phyloP scores from a whole-genome alignment of 2,329 filamentous ascomycete species.

The Rutstroemia sydowiana region DNA sequence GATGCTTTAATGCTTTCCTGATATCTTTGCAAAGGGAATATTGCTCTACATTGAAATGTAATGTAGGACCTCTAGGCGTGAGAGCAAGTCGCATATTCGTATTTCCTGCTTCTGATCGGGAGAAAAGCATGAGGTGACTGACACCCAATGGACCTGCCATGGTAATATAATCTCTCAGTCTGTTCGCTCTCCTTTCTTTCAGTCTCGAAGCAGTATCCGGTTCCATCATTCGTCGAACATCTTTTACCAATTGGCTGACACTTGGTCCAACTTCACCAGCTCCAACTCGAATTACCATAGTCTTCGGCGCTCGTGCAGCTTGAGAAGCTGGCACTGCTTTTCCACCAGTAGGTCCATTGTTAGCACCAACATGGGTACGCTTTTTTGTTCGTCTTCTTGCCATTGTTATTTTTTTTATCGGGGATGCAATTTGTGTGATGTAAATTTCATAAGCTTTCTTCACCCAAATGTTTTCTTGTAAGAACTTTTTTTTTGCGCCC shows the following conservation, averaged over 20 bases:
- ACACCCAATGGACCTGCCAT: conserved; percentile 95
- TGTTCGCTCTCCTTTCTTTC: conserved; percentile 84
- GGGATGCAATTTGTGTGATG: conserved; percentile 16
- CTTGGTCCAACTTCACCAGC: conserved; percentile 88
- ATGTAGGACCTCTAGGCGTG: conserved; percentile 81
- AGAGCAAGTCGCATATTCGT: conserved; percentile 84
- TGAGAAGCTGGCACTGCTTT: conserved; percentile 52
- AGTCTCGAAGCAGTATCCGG: conserved; percentile 84
- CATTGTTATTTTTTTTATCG: conserved; percentile 47
- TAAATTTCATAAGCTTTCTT: conserved; percentile 3
- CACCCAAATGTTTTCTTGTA: conserved; percentile 5
- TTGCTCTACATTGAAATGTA: conserved; percentile 90
- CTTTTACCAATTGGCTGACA: conserved; percentile 82
- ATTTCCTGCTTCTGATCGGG: conserved; percentile 80
- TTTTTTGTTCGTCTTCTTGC: conserved; percentile 78
- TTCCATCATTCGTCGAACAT: conserved; percentile 92
- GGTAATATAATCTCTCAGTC: conserved; percentile 81
- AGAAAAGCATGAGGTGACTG: conserved; percentile 88
- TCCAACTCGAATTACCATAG: conserved; percentile 96
- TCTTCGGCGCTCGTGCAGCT: conserved; percentile 67
- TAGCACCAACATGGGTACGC: conserved; percentile 71
- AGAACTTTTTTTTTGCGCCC: conserved; percentile 18
- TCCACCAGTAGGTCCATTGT: conserved; percentile 38
- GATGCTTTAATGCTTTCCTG: conserved; percentile 72
- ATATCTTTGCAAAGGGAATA: conserved; percentile 94